phyloP scores from a whole-genome alignment of 345 rosid species.

The Salix udensis region DNA sequence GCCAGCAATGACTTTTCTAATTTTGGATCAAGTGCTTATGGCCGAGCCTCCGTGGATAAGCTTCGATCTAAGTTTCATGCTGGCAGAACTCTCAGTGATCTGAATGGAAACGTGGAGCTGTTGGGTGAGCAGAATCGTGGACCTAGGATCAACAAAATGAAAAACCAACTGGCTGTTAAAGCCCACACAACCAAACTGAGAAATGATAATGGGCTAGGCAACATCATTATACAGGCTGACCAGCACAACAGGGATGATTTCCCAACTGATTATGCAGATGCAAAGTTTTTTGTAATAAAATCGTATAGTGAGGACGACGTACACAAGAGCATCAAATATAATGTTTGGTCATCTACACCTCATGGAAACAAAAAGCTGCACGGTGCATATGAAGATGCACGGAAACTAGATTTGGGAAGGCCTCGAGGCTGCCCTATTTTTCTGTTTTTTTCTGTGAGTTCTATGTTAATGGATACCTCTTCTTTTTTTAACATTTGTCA shows the following conservation, averaged over 20 bases:
- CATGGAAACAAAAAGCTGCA: slow-evolving; percentile 94
- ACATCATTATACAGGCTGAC: slow-evolving; percentile 52
- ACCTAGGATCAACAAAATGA: slow-evolving; percentile 50
- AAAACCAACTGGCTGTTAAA: slow-evolving; percentile 56
- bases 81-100: slow-evolving; percentile 34
- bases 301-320: slow-evolving; percentile 98
- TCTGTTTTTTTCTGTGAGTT: slow-evolving; percentile 86
- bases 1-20: slow-evolving; percentile 40
- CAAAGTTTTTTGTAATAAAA: slow-evolving; percentile 84
- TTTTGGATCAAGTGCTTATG: slow-evolving; percentile 36
- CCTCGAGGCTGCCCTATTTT: slow-evolving; percentile 66
- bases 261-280: slow-evolving; percentile 47
- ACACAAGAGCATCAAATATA: slow-evolving; percentile 94
- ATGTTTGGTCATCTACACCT: slow-evolving; percentile 91
- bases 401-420: slow-evolving; percentile 48
- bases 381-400: slow-evolving; percentile 70
- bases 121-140: slow-evolving; percentile 61
- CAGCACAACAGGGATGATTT: slow-evolving; percentile 79
- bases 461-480: not conserved
- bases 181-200: slow-evolving; percentile 64
- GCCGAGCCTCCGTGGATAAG: slow-evolving; percentile 39
- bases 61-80: slow-evolving; percentile 41
- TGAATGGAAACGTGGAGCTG: slow-evolving; percentile 36
- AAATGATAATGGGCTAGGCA: slow-evolving; percentile 51
- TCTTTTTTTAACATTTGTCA: not conserved